Conservation (phyloP, 768 basidiomycete species). For the Roridomyces roridus region DNA sequence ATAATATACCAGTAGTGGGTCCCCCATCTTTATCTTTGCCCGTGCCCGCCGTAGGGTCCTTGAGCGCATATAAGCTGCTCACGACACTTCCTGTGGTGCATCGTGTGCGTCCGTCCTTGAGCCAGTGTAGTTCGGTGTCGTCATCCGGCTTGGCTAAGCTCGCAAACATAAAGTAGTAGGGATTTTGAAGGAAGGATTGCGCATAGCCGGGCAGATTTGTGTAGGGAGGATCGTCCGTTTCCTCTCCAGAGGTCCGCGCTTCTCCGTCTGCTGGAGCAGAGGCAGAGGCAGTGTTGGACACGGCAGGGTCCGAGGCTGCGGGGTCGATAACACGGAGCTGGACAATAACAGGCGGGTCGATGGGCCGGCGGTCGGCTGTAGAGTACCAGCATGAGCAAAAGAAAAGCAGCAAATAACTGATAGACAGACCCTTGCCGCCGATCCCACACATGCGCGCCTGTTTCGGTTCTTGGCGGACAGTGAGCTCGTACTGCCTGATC, state of each 20-base stretch:
- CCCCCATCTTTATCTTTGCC: constrained; percentile 50
- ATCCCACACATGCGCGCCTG: constrained; percentile 92
- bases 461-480: constrained; percentile 89
- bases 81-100: constrained; percentile 93
- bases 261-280: constrained; percentile 25
- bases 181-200: constrained; percentile 81
- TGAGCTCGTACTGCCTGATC: constrained; percentile 82
- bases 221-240: constrained; percentile 31
- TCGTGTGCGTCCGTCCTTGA: constrained; percentile 87
- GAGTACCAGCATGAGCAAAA: neutral
- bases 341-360: constrained; percentile 97
- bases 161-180: constrained; percentile 97
- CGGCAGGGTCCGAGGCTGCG: constrained; percentile 2
- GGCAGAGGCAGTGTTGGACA: neutral
- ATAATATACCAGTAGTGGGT: constrained; percentile 19
- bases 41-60: constrained; percentile 51
- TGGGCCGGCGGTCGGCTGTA: constrained; percentile 90
- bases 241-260: constrained; percentile 22
- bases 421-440: constrained; percentile 69
- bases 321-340: constrained; percentile 89
- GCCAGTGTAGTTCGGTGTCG: constrained; percentile 87
- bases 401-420: neutral
- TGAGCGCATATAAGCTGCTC: constrained; percentile 89
- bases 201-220: constrained; percentile 49
- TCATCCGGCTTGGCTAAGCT: constrained; percentile 88